These are phyloP conservation scores for Teunomyces cretensis DNA, from an alignment of 805 yeast species.

Conservation along the genomic window DNA sequence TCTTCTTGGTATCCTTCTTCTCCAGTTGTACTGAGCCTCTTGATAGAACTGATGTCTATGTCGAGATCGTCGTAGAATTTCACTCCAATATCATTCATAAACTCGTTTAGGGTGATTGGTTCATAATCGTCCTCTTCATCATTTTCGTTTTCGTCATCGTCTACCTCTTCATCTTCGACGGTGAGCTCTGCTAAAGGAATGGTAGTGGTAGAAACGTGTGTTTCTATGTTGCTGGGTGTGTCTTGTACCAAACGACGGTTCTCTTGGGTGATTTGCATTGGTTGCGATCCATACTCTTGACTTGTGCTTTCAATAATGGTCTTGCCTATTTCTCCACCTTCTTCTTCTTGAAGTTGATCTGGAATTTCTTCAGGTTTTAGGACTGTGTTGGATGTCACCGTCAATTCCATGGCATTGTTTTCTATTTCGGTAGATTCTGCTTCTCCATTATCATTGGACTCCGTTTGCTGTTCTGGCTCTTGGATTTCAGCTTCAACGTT, in stretches of 20 bases:
- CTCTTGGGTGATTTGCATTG: constrained; percentile 24
- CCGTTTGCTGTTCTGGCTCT: not conserved
- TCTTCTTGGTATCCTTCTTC: constrained; percentile 14
- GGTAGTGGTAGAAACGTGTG: constrained; percentile 18
- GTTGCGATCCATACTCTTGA: constrained; percentile 13
- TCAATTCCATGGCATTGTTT: constrained; percentile 8
- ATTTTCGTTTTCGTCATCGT: not conserved
- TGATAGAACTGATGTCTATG: constrained; percentile 25
- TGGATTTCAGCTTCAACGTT: not conserved
- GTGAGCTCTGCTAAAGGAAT: constrained; percentile 24
- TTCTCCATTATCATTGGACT: not conserved
- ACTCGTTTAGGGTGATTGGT: constrained; percentile 37
- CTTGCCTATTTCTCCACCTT: not conserved
- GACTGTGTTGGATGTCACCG: constrained; percentile 3
- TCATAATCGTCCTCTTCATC: constrained; percentile 19
- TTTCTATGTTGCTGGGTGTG: not conserved
- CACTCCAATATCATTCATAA: constrained; percentile 40
- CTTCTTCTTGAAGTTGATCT: not conserved
- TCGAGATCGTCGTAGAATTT: constrained; percentile 48
- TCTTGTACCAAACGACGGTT: constrained; percentile 3
- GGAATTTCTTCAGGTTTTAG: not conserved
- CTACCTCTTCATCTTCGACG: not conserved
- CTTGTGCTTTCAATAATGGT: not conserved
- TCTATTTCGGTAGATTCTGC: not conserved
- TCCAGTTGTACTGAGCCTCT: constrained; percentile 22